Evolutionary conservation across 305 asterid species (phyloP).

Genomic region (Rubia tinctorum): DNA sequence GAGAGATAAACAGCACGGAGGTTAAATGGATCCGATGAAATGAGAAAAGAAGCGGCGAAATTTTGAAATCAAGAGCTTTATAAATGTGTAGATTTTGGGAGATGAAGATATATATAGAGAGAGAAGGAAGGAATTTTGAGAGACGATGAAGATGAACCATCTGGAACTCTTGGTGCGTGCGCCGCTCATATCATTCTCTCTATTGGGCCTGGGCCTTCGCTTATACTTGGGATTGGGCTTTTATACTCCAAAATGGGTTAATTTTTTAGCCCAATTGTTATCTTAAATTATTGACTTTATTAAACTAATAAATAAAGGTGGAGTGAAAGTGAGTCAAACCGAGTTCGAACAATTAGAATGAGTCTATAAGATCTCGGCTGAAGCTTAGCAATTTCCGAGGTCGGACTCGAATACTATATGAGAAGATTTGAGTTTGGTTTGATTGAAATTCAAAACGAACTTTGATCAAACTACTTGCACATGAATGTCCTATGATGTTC

Average conservation of each 20-base stretch:
- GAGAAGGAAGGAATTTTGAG: slow-evolving; percentile 1
- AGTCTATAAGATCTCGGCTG: too few relatives aligned
- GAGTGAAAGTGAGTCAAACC: too few relatives aligned
- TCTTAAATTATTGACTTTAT: too few relatives aligned
- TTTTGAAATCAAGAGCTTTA: slow-evolving; percentile 5
- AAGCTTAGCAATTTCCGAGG: too few relatives aligned
- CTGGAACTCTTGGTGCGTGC: background rate
- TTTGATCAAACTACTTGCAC: too few relatives aligned
- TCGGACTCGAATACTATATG: too few relatives aligned
- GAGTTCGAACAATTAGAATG: too few relatives aligned
- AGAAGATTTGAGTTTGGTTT: too few relatives aligned
- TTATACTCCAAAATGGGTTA: background rate
- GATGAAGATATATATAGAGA: slow-evolving; percentile 5
- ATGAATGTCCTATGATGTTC: too few relatives aligned
- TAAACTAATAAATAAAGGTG: too few relatives aligned
- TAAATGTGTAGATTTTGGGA: background rate
- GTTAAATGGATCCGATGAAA: background rate
- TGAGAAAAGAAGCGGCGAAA: slow-evolving; percentile 2
- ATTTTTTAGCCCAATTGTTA: background rate
- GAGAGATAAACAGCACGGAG: background rate
- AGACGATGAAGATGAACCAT: background rate
- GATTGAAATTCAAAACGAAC: too few relatives aligned
- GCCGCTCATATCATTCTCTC: background rate
- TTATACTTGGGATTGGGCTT: background rate
- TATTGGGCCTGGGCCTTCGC: background rate